Percentiles rank a stretch among this genome's conserved stretches.
Conservation (phyloP, 345 rosid species). For the Rhodomyrtus tomentosa region DNA sequence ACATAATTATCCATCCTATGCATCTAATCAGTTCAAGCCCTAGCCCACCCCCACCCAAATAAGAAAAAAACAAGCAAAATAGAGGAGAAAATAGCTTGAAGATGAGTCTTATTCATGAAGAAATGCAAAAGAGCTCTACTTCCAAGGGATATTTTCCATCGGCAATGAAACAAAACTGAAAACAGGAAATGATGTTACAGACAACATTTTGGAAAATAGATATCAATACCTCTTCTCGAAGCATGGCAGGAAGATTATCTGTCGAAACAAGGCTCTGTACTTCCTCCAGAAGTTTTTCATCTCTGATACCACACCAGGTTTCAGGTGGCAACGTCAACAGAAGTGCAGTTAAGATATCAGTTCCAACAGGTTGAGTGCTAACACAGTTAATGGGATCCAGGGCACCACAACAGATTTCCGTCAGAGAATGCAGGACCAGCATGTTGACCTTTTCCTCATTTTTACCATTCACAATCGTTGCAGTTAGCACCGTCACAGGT, state of each 20-base stretch:
- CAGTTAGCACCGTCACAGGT: conserved; percentile 30
- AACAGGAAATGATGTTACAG: background rate
- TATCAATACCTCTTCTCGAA: conserved; percentile 72
- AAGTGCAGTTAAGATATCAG: conserved; percentile 66
- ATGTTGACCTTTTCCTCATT: conserved; percentile 44
- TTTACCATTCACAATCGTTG: conserved; percentile 33
- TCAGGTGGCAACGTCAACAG: conserved; percentile 65
- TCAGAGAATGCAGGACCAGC: conserved; percentile 36
- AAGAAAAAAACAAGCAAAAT: background rate
- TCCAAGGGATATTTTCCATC: background rate
- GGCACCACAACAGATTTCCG: conserved; percentile 9
- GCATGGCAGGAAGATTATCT: conserved; percentile 52
- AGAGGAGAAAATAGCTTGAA: background rate
- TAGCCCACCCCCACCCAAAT: background rate
- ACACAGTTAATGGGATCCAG: conserved; percentile 21
- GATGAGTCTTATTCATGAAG: background rate
- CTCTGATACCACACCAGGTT: conserved; percentile 65
- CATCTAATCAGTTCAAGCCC: background rate
- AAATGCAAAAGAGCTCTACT: background rate
- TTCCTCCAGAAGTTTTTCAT: conserved; percentile 40
- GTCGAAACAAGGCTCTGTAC: conserved; percentile 37
- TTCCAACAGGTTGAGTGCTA: conserved; percentile 34
- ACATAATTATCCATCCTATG: background rate
- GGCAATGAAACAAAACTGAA: background rate
- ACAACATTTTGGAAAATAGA: background rate